A percentile compares a stretch with the other conserved stretches of the same genome.
These are phyloP conservation scores for Neoscytalidium dimidiatum DNA, from an alignment of 2,329 filamentous ascomycete species.

Conservation along the genomic window DNA sequence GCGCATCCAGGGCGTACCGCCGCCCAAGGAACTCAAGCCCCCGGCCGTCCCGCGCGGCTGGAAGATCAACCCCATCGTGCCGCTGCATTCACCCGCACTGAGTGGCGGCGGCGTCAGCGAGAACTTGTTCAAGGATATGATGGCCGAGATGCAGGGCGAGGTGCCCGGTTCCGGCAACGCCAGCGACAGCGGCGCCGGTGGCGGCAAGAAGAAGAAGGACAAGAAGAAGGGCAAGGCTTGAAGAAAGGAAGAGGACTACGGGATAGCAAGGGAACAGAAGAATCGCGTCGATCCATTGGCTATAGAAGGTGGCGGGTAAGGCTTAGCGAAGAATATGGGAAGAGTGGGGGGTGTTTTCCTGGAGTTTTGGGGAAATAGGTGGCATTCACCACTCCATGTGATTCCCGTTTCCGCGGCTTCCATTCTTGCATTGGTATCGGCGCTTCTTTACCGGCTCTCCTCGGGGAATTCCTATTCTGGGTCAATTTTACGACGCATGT, in stretches of 20 bases:
- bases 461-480: neutral
- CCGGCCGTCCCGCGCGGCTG: slow-evolving; percentile 75
- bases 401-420: no score
- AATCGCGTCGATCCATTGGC: no score
- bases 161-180: slow-evolving; percentile 29
- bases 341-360: no score
- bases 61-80: slow-evolving; percentile 84
- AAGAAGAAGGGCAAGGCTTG: slow-evolving; percentile 34
- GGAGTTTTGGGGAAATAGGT: no score
- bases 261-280: no score
- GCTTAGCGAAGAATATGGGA: no score
- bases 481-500: neutral
- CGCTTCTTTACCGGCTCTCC: no score
- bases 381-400: no score
- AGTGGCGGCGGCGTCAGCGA: slow-evolving; percentile 92
- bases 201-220: slow-evolving; percentile 38
- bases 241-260: neutral
- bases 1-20: slow-evolving; percentile 71
- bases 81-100: slow-evolving; percentile 84
- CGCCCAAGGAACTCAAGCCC: slow-evolving; percentile 67
- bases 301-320: no score
- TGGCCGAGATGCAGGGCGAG: slow-evolving; percentile 78
- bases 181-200: slow-evolving; percentile 26
- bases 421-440: no score
- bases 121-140: slow-evolving; percentile 94